A percentile compares a stretch with the other conserved stretches of the same genome.
Evolutionary conservation across 2,329 filamentous ascomycete species (phyloP).

Genomic region (Pseudomassariella vexata): DNA sequence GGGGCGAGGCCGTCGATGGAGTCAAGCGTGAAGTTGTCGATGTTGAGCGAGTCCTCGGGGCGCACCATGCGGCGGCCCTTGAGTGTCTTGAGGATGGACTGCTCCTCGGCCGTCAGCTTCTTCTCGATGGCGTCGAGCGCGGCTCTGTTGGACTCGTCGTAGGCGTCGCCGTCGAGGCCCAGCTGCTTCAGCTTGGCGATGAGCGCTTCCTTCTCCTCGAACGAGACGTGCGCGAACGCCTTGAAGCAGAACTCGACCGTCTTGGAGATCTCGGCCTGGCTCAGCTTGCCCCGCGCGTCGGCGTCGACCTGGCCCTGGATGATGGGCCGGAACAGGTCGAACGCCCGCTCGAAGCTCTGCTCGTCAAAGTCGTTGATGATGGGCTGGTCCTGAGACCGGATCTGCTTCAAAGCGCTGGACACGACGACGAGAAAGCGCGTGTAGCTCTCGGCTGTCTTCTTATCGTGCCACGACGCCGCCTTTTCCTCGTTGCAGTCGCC

Average conservation of each 20-base stretch:
- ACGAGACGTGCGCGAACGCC: slow-evolving; percentile 6
- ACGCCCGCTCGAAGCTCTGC: slow-evolving; percentile 35
- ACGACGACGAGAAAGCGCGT: slow-evolving; percentile 40
- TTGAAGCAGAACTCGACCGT: slow-evolving; percentile 11
- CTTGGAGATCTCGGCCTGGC: slow-evolving; percentile 9
- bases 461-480: slow-evolving; percentile 35
- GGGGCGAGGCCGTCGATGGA: slow-evolving; percentile 1
- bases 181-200: slow-evolving; percentile 9
- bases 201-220: slow-evolving; percentile 7
- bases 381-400: slow-evolving; percentile 28
- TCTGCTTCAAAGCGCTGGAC: slow-evolving; percentile 32
- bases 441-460: slow-evolving; percentile 38
- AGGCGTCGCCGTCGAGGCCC: slow-evolving; percentile 2
- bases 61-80: slow-evolving; percentile 8
- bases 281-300: slow-evolving; percentile 4
- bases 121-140: slow-evolving; percentile 7
- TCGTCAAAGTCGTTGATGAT: slow-evolving; percentile 36
- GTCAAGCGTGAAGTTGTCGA: slow-evolving; percentile 7
- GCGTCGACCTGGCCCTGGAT: slow-evolving; percentile 30
- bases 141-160: slow-evolving; percentile 4
- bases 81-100: slow-evolving; percentile 7
- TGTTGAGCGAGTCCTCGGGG: slow-evolving; percentile 8
- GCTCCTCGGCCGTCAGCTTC: slow-evolving; percentile 8
- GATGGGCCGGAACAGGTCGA: slow-evolving; percentile 32
- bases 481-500: slow-evolving; percentile 30